These are phyloP conservation scores for Diplocarpon rosae DNA, from an alignment of 2,329 filamentous ascomycete species.

Conservation along the genomic window DNA sequence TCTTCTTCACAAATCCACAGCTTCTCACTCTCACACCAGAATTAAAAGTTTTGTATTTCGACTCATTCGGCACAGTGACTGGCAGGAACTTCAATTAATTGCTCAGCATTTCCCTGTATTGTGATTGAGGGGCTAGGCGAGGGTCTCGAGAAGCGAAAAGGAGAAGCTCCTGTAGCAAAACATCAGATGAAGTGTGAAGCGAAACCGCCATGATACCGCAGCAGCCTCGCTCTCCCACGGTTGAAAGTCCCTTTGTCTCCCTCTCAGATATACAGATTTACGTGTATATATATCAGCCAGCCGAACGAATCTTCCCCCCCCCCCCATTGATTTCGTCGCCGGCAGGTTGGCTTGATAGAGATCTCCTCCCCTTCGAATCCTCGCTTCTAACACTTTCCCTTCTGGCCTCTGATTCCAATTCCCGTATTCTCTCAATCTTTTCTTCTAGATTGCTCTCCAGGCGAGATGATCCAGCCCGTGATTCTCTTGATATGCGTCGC, in stretches of 20 bases:
- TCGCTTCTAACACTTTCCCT: no score
- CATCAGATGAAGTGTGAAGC: slow-evolving; percentile 1
- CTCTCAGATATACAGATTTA: no score
- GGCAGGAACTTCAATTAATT: no score
- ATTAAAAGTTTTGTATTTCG: no score
- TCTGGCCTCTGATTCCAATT: not conserved
- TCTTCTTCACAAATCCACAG: no score
- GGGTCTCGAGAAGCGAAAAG: not conserved
- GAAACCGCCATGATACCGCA: slow-evolving; percentile 2
- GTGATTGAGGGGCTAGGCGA: not conserved
- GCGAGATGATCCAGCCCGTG: slow-evolving; percentile 13
- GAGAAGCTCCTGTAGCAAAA: not conserved
- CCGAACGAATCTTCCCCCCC: no score
- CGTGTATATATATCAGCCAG: no score
- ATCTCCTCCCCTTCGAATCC: no score
- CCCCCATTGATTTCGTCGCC: not conserved
- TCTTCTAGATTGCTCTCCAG: slow-evolving; percentile 8
- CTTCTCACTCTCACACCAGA: no score
- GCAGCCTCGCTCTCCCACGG: not conserved
- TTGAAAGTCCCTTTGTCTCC: not conserved
- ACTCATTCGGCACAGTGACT: no score
- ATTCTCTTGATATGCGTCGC: slow-evolving; percentile 12
- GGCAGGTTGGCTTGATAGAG: no score
- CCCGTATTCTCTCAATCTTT: not conserved
- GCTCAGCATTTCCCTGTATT: no score